These are phyloP conservation scores for Austropuccinia psidii DNA, from an alignment of 1,284 basidiomycete genomes.

Conservation along the genomic window DNA sequence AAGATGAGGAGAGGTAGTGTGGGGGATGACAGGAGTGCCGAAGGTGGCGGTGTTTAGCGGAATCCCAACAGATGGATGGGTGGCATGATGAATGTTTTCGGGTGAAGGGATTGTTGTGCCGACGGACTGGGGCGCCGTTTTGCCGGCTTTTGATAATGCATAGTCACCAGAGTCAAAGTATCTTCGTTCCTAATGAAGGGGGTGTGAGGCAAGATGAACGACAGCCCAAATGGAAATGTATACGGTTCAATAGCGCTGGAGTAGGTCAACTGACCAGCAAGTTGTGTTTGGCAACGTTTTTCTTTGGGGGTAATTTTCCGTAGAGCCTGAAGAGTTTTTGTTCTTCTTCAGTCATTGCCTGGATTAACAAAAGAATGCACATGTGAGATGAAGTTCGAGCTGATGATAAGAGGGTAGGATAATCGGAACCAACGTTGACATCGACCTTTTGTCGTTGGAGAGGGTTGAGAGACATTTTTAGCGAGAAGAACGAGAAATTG, in stretches of 20 bases:
- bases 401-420: background rate
- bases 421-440: constrained; percentile 60
- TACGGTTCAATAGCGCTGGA: background rate
- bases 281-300: constrained; percentile 87
- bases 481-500: too few relatives aligned
- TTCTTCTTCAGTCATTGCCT: constrained; percentile 84
- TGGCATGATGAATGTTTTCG: constrained; percentile 53
- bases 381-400: background rate
- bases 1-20: too few relatives aligned
- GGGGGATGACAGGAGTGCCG: too few relatives aligned
- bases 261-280: constrained; percentile 64
- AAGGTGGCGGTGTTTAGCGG: background rate
- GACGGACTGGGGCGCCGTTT: constrained; percentile 73
- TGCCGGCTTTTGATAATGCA: constrained; percentile 87
- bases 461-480: constrained; percentile 60
- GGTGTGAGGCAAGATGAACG: background rate
- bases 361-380: constrained; percentile 35
- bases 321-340: constrained; percentile 89
- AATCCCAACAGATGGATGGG: constrained; percentile 38
- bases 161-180: constrained; percentile 98
- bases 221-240: constrained; percentile 27
- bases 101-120: constrained; percentile 92
- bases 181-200: constrained; percentile 69
- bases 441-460: constrained; percentile 81
- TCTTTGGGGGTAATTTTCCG: constrained; percentile 84